Evolutionary conservation across 306 rosid species (phyloP), one percentile per base, ranked within the genome.

Genomic region (Trifolium repens): DNA sequence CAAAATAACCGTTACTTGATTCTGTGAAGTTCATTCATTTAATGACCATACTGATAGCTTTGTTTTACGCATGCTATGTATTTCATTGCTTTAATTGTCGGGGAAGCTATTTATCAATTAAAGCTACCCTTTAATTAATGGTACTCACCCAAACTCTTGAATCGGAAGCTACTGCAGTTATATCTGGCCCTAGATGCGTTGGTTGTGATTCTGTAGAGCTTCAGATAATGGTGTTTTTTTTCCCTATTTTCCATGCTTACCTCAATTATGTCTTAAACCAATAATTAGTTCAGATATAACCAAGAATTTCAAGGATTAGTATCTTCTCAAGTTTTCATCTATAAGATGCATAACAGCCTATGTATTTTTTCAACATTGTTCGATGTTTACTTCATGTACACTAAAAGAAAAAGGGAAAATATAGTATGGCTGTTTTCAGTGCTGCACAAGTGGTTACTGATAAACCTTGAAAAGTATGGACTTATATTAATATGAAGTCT

Each of bases 211-310:
- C 11, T 14, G 68, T 55, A 40, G 26, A 58, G 74, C 37, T 69
- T 49, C 24, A 53, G 61, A 69, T 49, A 68, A 47, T 24, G n/a
- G 67, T 37, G 27, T 24, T 77, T 67, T 67, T 64, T 65, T 68
- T 66, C 80, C 80, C 16, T n/a, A n/a, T 57, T 34, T 69, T 67
- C 49, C 72, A 77, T 69, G 50, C 73, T 66, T 71, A 63, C 64
- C 57, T 42, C 37, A 17, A 35, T 46, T 34, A 46, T 6, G 44
- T 63, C 59, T 75, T 27, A 6, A 75, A 65, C 60, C n/a, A 35
- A 46, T 16, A 68, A 67, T 39, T 68, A 42, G 46, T 62, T 69
- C 11, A 54, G 15, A 24, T 52, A 22, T 69, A 37, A 43, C 72
- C 67, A 72, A 43, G 24, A 22, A n/a, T 59, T 49, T 22, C 35